Percentiles rank a stretch among this genome's conserved stretches.
Conservation (phyloP, 345 rosid genomes). For the Nephelium lappaceum region DNA sequence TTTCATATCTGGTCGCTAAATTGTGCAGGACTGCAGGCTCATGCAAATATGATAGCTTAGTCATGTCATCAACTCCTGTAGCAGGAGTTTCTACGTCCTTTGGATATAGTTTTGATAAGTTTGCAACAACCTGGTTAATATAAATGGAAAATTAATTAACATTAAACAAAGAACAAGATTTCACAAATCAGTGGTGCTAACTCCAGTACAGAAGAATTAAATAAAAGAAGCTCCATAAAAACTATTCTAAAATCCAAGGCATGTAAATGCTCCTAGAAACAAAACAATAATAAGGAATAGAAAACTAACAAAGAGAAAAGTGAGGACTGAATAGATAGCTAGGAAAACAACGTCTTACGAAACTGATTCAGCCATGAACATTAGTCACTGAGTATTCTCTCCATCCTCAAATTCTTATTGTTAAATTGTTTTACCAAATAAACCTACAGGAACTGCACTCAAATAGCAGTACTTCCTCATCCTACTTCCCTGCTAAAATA, state of each 20-base stretch:
- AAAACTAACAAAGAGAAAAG: neutral
- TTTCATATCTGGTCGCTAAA: slow-evolving; percentile 60
- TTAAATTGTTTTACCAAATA: neutral
- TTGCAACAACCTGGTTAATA: slow-evolving; percentile 52
- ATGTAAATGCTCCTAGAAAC: too few relatives aligned
- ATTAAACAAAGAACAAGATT: neutral
- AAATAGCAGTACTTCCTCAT: slow-evolving; percentile 1
- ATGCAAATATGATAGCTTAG: slow-evolving; percentile 70
- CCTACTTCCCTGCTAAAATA: neutral
- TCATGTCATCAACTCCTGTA: slow-evolving; percentile 94
- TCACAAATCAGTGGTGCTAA: neutral
- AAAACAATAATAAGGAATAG: neutral
- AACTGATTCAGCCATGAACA: neutral
- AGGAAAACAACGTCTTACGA: neutral
- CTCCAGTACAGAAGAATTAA: neutral
- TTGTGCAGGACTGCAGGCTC: slow-evolving; percentile 89
- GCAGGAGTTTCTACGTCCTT: slow-evolving; percentile 65
- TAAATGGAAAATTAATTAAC: neutral
- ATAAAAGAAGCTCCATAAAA: slow-evolving; percentile 1
- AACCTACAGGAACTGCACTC: slow-evolving; percentile 9
- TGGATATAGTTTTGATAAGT: slow-evolving; percentile 55
- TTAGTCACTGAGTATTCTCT: neutral
- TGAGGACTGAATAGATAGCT: neutral
- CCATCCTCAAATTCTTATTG: neutral
- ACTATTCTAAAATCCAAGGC: neutral